Evolutionary conservation across 2,329 filamentous ascomycete genomes (phyloP).

Genomic region (Ramichloridium luteum): DNA sequence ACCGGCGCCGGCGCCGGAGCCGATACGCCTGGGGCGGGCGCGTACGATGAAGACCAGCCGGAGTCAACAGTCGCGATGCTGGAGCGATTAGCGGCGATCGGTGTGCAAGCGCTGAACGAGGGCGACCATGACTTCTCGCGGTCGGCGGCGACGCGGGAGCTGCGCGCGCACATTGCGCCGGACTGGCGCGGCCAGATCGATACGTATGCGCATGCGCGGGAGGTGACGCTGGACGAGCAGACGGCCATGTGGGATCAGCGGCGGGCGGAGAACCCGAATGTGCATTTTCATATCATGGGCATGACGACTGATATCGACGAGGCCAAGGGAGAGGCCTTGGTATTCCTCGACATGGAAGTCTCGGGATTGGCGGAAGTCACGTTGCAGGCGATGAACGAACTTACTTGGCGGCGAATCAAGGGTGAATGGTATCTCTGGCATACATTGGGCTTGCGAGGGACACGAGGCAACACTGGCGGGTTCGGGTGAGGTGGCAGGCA

Average conservation of each 20-base stretch:
- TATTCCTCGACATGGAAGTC: slow-evolving; percentile 7
- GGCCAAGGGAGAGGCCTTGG: slow-evolving; percentile 2
- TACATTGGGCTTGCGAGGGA: slow-evolving; percentile 6
- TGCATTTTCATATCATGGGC: slow-evolving; percentile 3
- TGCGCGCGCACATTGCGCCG: slow-evolving; percentile 1
- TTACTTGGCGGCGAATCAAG: slow-evolving; percentile 1
- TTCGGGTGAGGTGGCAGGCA: too few relatives aligned
- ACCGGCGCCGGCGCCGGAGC: background rate
- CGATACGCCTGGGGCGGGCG: slow-evolving; percentile 19
- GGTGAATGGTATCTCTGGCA: slow-evolving; percentile 3
- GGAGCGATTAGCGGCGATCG: slow-evolving; percentile 2
- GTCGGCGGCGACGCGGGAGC: slow-evolving; percentile 2
- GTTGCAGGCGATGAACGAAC: slow-evolving; percentile 5
- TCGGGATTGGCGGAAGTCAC: slow-evolving; percentile 3
- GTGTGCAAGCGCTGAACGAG: slow-evolving; percentile 3
- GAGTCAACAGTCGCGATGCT: slow-evolving; percentile 1
- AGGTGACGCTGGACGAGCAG: slow-evolving; percentile 2
- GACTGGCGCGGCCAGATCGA: slow-evolving; percentile 4
- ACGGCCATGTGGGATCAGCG: slow-evolving; percentile 3
- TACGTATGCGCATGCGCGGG: slow-evolving; percentile 3
- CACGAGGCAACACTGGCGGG: slow-evolving; percentile 3
- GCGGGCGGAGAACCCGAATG: background rate
- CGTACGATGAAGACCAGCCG: too few relatives aligned
- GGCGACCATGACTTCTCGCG: slow-evolving; percentile 3
- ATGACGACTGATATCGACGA: slow-evolving; percentile 3